Percentiles rank a stretch among this genome's conserved stretches.
Conservation (phyloP, 495 filamentous ascomycete species). For the Penicillium lividum region DNA sequence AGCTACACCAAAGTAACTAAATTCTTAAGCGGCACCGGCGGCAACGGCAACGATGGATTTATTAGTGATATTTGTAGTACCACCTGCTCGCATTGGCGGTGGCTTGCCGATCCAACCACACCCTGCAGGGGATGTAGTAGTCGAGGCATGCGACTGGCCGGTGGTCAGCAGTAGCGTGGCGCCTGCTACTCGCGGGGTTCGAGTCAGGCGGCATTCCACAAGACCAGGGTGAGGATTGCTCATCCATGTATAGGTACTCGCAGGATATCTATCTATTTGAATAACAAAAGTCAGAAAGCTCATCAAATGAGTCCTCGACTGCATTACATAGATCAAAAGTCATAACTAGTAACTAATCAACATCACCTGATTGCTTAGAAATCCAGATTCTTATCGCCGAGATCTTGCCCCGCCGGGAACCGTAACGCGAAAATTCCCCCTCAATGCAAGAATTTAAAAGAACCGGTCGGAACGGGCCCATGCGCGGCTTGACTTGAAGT, state of each 20-base stretch:
- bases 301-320: not conserved
- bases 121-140: slow-evolving; percentile 1
- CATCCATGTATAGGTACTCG: slow-evolving; percentile 1
- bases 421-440: slow-evolving; percentile 28
- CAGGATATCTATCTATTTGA: not conserved
- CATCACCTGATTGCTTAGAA: slow-evolving; percentile 36
- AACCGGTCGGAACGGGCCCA: slow-evolving; percentile 27
- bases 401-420: slow-evolving; percentile 33
- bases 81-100: slow-evolving; percentile 3
- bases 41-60: slow-evolving; percentile 8
- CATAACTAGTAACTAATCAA: slow-evolving; percentile 1
- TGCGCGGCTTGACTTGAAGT: slow-evolving; percentile 11
- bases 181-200: slow-evolving; percentile 11
- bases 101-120: slow-evolving; percentile 14
- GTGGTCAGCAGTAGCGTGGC: slow-evolving; percentile 4
- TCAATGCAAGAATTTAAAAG: slow-evolving; percentile 28
- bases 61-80: slow-evolving; percentile 3
- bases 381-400: slow-evolving; percentile 35
- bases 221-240: slow-evolving; percentile 1
- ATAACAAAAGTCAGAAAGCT: not conserved
- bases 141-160: not conserved
- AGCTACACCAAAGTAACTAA: not conserved
- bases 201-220: slow-evolving; percentile 2
- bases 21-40: slow-evolving; percentile 2
- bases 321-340: not conserved